phyloP scores from a whole-genome alignment of 345 rosid genomes.

The Sonneratia caseolaris region DNA sequence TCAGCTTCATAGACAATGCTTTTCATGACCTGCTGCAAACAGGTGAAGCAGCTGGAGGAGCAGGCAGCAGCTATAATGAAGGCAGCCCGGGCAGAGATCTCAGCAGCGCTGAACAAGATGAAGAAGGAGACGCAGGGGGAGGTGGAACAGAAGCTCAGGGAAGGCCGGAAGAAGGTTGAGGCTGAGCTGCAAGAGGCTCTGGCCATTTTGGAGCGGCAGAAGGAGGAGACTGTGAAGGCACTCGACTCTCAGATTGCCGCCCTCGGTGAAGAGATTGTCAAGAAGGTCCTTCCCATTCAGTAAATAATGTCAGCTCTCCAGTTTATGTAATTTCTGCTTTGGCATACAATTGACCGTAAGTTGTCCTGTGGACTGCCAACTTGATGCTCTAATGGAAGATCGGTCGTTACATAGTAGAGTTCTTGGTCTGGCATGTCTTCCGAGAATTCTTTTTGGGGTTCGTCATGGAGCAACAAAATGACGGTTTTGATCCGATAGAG shows the following conservation, averaged over 20 bases:
- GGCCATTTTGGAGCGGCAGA: constrained; percentile 67
- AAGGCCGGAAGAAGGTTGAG: constrained; percentile 71
- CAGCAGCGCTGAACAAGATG: constrained; percentile 82
- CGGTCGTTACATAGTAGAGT: background rate
- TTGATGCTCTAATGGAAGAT: background rate
- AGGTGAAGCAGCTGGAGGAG: constrained; percentile 75
- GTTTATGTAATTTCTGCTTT: background rate
- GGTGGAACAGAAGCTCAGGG: constrained; percentile 51
- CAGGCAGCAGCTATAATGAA: constrained; percentile 69
- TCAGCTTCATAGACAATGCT: too few relatives aligned
- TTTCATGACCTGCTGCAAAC: background rate
- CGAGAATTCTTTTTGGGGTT: background rate
- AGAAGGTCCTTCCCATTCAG: constrained; percentile 74
- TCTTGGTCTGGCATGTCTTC: background rate
- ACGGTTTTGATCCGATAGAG: background rate
- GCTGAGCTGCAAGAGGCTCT: constrained; percentile 72
- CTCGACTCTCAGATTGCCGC: constrained; percentile 78
- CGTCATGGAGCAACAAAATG: background rate
- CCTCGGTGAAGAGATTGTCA: constrained; percentile 72
- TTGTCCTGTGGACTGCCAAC: background rate
- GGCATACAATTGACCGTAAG: background rate
- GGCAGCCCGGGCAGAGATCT: constrained; percentile 84
- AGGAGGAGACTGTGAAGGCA: constrained; percentile 65
- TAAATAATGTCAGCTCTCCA: background rate
- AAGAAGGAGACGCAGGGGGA: constrained; percentile 84